phyloP scores from a whole-genome alignment of 1,139 yeast genomes.

The Lodderomyces elongisporus region DNA sequence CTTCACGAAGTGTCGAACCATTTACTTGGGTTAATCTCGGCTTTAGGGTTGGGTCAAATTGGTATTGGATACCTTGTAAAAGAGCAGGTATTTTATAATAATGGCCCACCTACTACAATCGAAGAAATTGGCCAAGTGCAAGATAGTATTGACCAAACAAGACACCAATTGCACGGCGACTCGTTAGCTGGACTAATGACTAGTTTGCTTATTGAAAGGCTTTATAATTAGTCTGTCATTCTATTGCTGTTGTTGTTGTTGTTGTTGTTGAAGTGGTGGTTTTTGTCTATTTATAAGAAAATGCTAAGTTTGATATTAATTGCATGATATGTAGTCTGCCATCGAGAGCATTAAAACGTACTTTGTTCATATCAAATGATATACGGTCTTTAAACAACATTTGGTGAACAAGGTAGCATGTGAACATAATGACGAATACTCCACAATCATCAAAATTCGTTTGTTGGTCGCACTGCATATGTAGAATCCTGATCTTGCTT shows the following conservation, averaged over 20 bases:
- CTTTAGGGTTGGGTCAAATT: slow-evolving; percentile 24
- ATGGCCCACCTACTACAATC: slow-evolving; percentile 6
- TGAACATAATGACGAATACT: slow-evolving; percentile 37
- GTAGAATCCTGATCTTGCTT: slow-evolving; percentile 19
- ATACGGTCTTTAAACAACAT: slow-evolving; percentile 17
- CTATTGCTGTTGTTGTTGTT: not conserved
- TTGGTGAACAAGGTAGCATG: slow-evolving; percentile 30
- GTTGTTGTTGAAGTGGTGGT: not conserved
- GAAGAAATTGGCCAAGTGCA: slow-evolving; percentile 4
- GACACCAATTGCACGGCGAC: slow-evolving; percentile 21
- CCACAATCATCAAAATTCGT: slow-evolving; percentile 46
- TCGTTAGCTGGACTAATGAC: slow-evolving; percentile 26
- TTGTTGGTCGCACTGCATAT: slow-evolving; percentile 39
- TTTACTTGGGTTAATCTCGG: slow-evolving; percentile 20
- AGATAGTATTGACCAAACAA: slow-evolving; percentile 18
- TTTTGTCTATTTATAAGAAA: slow-evolving; percentile 1
- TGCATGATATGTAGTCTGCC: slow-evolving; percentile 25
- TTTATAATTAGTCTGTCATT: not conserved
- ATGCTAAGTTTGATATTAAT: slow-evolving; percentile 10
- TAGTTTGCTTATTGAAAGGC: slow-evolving; percentile 9
- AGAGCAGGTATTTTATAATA: slow-evolving; percentile 22
- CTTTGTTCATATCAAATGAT: slow-evolving; percentile 22
- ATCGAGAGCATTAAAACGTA: slow-evolving; percentile 27
- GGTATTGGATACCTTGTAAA: slow-evolving; percentile 25
- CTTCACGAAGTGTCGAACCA: slow-evolving; percentile 14